phyloP scores from a whole-genome alignment of 371 early-diverging fungal species.

The Mucor racemosus region DNA sequence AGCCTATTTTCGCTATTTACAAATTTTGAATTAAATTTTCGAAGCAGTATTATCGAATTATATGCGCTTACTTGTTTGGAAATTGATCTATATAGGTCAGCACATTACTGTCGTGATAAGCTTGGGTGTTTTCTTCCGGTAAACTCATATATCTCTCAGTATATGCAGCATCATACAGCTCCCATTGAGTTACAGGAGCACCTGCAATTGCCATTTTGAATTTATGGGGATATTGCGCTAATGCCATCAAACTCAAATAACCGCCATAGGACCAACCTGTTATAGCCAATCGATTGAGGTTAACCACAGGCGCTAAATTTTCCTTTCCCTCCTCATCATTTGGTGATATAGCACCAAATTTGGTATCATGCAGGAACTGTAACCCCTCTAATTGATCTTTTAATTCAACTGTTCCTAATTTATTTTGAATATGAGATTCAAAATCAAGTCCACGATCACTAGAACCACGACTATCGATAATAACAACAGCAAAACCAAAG shows the following conservation, averaged over 20 bases:
- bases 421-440: constrained; percentile 59
- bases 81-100: constrained; percentile 59
- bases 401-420: constrained; percentile 70
- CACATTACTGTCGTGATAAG: constrained; percentile 60
- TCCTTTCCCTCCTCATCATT: constrained; percentile 17
- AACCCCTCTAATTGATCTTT: constrained; percentile 75
- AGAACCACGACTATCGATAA: constrained; percentile 80
- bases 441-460: constrained; percentile 72
- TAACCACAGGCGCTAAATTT: constrained; percentile 44
- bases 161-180: constrained; percentile 78
- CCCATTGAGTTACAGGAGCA: constrained; percentile 81
- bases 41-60: background rate
- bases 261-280: constrained; percentile 82
- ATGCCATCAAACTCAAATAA: constrained; percentile 73
- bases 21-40: too few species aligned
- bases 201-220: constrained; percentile 79
- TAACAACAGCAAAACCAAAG: constrained; percentile 73
- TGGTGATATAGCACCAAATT: constrained; percentile 48
- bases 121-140: constrained; percentile 52
- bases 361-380: constrained; percentile 50
- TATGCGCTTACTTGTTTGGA: constrained; percentile 59
- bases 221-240: constrained; percentile 65
- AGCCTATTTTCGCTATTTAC: constrained; percentile 63
- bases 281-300: constrained; percentile 66
- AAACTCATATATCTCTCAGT: constrained; percentile 82